Percentiles rank a stretch among this genome's conserved stretches.
phyloP scores from a whole-genome alignment of 306 rosid species.

The Fragaria nilgerrensis region DNA sequence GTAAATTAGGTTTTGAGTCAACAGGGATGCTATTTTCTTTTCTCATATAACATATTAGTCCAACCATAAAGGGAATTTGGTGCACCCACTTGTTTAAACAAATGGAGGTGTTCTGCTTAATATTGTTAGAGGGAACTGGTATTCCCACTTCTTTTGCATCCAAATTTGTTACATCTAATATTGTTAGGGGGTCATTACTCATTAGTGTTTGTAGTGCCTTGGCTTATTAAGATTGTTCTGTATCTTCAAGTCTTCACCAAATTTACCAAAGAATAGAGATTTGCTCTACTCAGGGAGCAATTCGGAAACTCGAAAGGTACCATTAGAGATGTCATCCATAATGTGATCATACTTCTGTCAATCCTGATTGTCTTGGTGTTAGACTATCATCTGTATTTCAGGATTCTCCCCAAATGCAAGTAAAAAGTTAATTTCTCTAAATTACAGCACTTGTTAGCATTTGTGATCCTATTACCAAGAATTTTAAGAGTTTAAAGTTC shows the following conservation, averaged over 20 bases:
- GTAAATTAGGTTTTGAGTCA: constrained; percentile 47
- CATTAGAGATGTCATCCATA: neutral
- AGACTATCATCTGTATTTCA: neutral
- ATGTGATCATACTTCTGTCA: neutral
- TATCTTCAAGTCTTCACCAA: constrained; percentile 2
- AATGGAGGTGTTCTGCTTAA: constrained; percentile 28
- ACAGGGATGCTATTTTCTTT: constrained; percentile 15
- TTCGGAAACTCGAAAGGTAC: neutral
- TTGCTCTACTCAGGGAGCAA: neutral
- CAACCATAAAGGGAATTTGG: constrained; percentile 65
- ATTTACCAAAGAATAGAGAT: neutral
- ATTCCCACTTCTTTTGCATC: neutral
- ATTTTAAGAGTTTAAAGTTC: neutral
- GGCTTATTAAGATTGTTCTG: neutral
- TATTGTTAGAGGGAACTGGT: neutral
- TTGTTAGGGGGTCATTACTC: neutral
- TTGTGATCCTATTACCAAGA: constrained; percentile 14
- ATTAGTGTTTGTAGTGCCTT: neutral
- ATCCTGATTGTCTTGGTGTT: neutral
- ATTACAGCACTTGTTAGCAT: constrained; percentile 12
- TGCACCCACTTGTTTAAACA: constrained; percentile 59
- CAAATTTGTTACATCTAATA: neutral
- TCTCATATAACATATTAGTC: constrained; percentile 31
- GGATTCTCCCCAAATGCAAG: neutral
- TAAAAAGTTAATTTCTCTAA: neutral